Percentiles rank a stretch among this genome's conserved stretches.
Evolutionary conservation across 2,329 filamentous ascomycete genomes (phyloP).

Genomic region (Stachybotrys elegans): DNA sequence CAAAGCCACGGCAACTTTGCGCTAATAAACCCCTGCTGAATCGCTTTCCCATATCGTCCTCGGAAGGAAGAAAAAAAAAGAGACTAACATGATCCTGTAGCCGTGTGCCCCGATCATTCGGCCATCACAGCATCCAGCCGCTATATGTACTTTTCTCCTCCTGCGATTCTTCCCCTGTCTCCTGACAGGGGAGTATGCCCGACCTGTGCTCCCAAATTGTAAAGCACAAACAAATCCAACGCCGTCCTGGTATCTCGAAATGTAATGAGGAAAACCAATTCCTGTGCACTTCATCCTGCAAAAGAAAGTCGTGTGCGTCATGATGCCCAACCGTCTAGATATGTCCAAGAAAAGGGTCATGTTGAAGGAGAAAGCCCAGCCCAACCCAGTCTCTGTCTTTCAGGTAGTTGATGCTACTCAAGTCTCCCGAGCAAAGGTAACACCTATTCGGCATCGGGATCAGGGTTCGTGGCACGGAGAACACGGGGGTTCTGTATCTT

Average conservation of each 20-base stretch:
- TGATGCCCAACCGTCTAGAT: constrained; percentile 19
- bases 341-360: constrained; percentile 15
- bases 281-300: constrained; percentile 15
- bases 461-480: constrained; percentile 59
- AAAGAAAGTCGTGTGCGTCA: constrained; percentile 26
- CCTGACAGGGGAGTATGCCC: no score
- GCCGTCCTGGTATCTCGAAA: constrained; percentile 35
- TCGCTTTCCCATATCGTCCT: no score
- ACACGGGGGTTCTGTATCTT: constrained; percentile 52
- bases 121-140: no score
- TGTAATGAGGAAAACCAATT: constrained; percentile 19
- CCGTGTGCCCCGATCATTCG: no score
- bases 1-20: no score
- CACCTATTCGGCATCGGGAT: constrained; percentile 30
- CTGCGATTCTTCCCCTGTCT: no score
- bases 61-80: no score
- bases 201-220: no score
- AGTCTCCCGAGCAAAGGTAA: background rate
- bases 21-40: no score
- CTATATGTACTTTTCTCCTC: no score
- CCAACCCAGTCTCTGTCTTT: background rate
- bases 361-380: background rate
- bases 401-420: background rate
- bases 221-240: no score
- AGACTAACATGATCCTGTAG: no score